Evolutionary conservation across 805 yeast species (phyloP).

Genomic region (Pichia sporocuriosa): DNA sequence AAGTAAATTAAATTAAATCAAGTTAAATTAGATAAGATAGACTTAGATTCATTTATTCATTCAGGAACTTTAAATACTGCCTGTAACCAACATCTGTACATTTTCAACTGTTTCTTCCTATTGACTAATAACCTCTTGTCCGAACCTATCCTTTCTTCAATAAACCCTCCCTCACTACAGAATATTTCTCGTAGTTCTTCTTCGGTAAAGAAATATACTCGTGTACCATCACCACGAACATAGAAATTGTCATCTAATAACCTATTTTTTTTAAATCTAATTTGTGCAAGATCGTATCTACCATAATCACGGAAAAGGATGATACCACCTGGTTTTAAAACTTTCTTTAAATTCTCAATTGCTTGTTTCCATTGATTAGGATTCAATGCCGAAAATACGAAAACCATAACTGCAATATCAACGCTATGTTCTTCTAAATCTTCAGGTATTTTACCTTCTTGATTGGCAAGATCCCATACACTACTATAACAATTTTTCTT

Average conservation of each 20-base stretch:
- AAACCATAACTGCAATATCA: slow-evolving; percentile 90
- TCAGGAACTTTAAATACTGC: slow-evolving; percentile 58
- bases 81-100: slow-evolving; percentile 97
- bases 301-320: slow-evolving; percentile 92
- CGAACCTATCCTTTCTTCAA: slow-evolving; percentile 73
- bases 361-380: slow-evolving; percentile 91
- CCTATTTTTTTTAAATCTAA: slow-evolving; percentile 84
- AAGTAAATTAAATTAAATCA: too few relatives aligned
- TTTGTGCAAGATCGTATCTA: slow-evolving; percentile 91
- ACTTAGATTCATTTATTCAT: too few relatives aligned
- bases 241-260: slow-evolving; percentile 87
- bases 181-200: slow-evolving; percentile 80
- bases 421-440: slow-evolving; percentile 74
- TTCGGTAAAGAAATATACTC: slow-evolving; percentile 95
- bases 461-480: slow-evolving; percentile 93
- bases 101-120: slow-evolving; percentile 84
- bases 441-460: slow-evolving; percentile 70
- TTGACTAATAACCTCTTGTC: slow-evolving; percentile 89
- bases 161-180: slow-evolving; percentile 44
- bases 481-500: slow-evolving; percentile 56
- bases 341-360: slow-evolving; percentile 55
- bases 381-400: slow-evolving; percentile 85
- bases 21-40: too few relatives aligned
- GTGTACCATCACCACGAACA: slow-evolving; percentile 95
- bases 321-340: slow-evolving; percentile 89